Evolutionary conservation across 75 land plant genomes (phyloP).

Genomic region (Chamaecyparis obtusa): DNA sequence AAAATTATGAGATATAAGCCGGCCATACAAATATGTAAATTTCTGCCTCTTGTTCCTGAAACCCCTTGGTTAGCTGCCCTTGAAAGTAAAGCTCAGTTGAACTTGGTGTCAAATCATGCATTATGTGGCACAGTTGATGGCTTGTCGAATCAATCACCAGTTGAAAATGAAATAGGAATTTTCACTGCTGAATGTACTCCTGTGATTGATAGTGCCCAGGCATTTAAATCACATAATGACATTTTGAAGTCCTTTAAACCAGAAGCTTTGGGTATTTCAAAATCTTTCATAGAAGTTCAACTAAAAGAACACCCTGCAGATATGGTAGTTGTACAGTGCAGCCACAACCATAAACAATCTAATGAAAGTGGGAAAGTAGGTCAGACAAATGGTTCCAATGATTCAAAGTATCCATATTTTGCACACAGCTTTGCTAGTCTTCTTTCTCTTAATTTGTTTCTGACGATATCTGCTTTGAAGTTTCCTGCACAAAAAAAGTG

Average conservation of each 20-base stretch:
- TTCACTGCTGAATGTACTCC: neutral
- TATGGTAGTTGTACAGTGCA: neutral
- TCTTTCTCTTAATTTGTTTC: neutral
- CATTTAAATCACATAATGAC: neutral
- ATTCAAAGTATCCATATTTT: neutral
- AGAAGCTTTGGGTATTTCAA: constrained; percentile 3
- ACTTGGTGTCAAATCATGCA: constrained; percentile 2
- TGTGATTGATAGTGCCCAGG: neutral
- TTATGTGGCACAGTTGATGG: neutral
- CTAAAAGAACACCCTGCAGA: neutral
- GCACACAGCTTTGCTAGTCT: neutral
- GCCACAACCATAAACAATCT: constrained; percentile 4
- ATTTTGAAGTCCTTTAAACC: neutral
- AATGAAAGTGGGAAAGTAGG: neutral
- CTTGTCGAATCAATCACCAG: neutral
- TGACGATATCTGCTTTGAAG: constrained; percentile 9
- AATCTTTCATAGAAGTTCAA: neutral
- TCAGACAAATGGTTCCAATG: neutral
- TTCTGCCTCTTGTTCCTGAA: neutral
- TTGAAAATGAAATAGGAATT: neutral
- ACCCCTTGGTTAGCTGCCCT: neutral
- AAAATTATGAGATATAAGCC: constrained; percentile 5
- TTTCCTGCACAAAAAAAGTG: neutral
- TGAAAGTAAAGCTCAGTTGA: neutral
- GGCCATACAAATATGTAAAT: neutral